Conservation (phyloP, 306 rosid species). For the Vigna radiata region DNA sequence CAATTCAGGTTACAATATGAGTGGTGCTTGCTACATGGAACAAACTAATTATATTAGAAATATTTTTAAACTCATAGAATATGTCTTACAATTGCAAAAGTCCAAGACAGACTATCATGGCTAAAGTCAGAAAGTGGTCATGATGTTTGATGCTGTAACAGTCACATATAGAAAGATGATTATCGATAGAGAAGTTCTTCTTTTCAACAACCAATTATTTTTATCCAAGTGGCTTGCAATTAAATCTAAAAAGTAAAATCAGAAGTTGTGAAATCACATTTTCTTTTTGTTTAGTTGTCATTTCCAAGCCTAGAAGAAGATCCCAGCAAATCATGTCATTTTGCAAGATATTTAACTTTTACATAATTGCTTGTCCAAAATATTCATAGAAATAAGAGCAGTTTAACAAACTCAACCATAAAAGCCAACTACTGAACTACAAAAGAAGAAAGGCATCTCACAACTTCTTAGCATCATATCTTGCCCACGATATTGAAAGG, state of each 20-base stretch:
- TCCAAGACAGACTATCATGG: not conserved
- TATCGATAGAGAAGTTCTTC: not conserved
- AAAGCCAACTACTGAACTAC: conserved; percentile 27
- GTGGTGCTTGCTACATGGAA: not conserved
- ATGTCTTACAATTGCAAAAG: not conserved
- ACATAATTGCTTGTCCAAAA: conserved; percentile 1
- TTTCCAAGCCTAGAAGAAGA: conserved; percentile 7
- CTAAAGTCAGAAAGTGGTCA: not conserved
- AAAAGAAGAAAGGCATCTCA: conserved; percentile 57
- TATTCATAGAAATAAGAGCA: conserved; percentile 29
- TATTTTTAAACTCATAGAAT: not conserved
- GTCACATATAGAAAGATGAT: not conserved
- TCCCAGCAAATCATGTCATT: not conserved
- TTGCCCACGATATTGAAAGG: conserved; percentile 71
- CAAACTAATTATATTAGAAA: not conserved
- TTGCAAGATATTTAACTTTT: conserved; percentile 7
- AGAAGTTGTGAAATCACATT: not conserved
- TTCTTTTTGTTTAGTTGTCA: not conserved
- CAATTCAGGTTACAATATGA: conserved; percentile 2
- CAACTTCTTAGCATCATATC: conserved; percentile 68
- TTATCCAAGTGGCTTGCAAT: not conserved
- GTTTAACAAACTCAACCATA: conserved; percentile 33
- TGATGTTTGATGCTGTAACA: not conserved
- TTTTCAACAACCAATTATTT: not conserved
- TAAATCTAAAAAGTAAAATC: not conserved